Percentiles rank a stretch among this genome's conserved stretches.
Conservation (phyloP, 176 grass and related monocot genomes). For the Oryza brachyantha region DNA sequence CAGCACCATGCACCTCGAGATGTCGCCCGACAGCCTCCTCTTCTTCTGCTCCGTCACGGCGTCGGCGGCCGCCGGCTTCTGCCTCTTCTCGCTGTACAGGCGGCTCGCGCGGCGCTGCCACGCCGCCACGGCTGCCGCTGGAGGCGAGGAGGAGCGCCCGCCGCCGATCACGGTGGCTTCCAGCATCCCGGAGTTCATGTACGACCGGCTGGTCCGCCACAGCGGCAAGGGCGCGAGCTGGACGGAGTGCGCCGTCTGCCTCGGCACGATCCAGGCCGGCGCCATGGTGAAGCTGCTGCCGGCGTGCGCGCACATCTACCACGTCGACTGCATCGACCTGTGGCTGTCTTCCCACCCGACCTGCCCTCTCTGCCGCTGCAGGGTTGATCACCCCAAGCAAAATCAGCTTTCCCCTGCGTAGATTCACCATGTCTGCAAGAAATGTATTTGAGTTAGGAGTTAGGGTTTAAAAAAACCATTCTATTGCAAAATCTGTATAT, state of each 20-base stretch:
- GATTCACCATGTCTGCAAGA: background rate
- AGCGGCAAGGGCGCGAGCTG: slow-evolving; percentile 39
- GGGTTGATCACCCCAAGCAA: background rate
- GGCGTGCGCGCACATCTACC: slow-evolving; percentile 39
- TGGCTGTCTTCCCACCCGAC: slow-evolving; percentile 33
- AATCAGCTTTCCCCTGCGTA: background rate
- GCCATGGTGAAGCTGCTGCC: slow-evolving; percentile 52
- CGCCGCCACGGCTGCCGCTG: background rate
- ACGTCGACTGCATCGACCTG: slow-evolving; percentile 43
- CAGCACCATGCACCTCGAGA: background rate
- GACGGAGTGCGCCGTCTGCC: slow-evolving; percentile 44
- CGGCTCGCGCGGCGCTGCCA: slow-evolving; percentile 1
- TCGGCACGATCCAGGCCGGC: slow-evolving; percentile 37
- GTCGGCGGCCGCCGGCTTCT: slow-evolving; percentile 6
- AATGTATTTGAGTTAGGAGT: background rate
- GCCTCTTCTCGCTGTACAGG: slow-evolving; percentile 36
- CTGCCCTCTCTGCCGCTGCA: slow-evolving; percentile 45
- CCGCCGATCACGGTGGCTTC: background rate
- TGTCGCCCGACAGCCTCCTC: slow-evolving; percentile 44
- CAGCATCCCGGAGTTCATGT: slow-evolving; percentile 24
- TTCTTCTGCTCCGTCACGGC: slow-evolving; percentile 33
- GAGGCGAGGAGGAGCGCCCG: background rate
- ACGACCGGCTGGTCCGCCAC: slow-evolving; percentile 40
- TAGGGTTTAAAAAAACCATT: background rate
- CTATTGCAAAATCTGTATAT: background rate